phyloP scores from a whole-genome alignment of 768 basidiomycete genomes.

The Panellus pusillus region DNA sequence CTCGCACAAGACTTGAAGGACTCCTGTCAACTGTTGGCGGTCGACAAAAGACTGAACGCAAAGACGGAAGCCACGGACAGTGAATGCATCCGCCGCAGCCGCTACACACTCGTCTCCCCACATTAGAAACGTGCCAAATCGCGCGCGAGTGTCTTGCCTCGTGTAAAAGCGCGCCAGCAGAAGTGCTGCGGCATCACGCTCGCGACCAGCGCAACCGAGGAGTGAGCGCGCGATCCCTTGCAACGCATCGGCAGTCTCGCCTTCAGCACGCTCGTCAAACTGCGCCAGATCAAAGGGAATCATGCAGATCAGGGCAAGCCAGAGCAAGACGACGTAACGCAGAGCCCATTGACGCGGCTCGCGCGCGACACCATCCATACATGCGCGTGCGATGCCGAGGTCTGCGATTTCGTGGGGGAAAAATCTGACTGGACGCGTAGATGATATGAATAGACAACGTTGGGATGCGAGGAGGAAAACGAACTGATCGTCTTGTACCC shows the following conservation, averaged over 20 bases:
- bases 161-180: conserved; percentile 81
- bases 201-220: conserved; percentile 72
- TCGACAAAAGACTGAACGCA: neutral
- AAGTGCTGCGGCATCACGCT: conserved; percentile 79
- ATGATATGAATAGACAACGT: conserved; percentile 17
- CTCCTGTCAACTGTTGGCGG: conserved; percentile 57
- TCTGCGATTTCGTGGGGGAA: conserved; percentile 92
- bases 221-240: conserved; percentile 59
- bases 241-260: conserved; percentile 55
- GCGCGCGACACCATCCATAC: conserved; percentile 51
- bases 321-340: conserved; percentile 81
- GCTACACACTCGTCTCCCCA: conserved; percentile 43
- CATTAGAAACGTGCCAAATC: conserved; percentile 53
- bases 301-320: conserved; percentile 93
- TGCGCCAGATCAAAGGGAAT: conserved; percentile 90
- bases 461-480: conserved; percentile 29
- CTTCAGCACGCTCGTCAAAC: conserved; percentile 67
- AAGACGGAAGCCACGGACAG: conserved; percentile 32
- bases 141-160: conserved; percentile 62
- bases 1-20: conserved; percentile 69
- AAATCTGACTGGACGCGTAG: conserved; percentile 65
- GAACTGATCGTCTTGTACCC: conserved; percentile 91
- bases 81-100: conserved; percentile 46
- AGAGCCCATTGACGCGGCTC: conserved; percentile 66
- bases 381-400: conserved; percentile 70